Base-by-base conservation (phyloP, 2,329 filamentous ascomycete genomes). In the Fusarium euwallaceae region DNA sequence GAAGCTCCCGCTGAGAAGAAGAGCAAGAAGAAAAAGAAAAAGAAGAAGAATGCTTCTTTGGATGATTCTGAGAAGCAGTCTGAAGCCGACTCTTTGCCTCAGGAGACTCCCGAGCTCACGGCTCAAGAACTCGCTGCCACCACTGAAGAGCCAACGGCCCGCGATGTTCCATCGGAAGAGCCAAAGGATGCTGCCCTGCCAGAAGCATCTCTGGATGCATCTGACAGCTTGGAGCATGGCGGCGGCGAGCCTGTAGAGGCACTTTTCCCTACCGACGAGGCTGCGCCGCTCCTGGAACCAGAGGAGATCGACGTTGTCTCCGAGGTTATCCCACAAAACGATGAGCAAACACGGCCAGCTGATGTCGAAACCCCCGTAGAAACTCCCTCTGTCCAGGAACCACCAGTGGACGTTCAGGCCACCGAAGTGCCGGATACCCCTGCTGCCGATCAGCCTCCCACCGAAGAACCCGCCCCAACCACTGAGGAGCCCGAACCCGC, bases 11-110 rank as follows among this genome's bases (percentile, higher is more conserved):
- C 73, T 4, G 70, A 76, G 27, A 79, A 77, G 61, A 77, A 74
- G 72, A 75, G 67, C 64, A 85, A 78, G 76, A 85, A 79, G 75
- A 84, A 83, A 20, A 86, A 83, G 81, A 86, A 78, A 65, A 75
- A 79, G 67, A 79, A 78, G 67, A 70, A 64, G 29, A 51, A 64
- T 17, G 43, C 70, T 24, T 48, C 68, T 34, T 43, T 66, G 24
- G 74, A 76, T 17, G 70, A 75, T 37, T 53, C 41, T 16, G 76
- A 75, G 59, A 64, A 72, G 37, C 71, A 68, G 17, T 59, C 43
- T 4, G 75, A 78, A 43, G 62, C 51, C 14, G 75, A 75, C 11
- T 14, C 41, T 6, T 41, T 55, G 24, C 51, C 64, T 17, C 72
- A 68, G 60, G 69, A 72, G 53, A 56, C 59, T 48, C 27, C 58